Base-by-base conservation (phyloP, 1,284 basidiomycete species). In the Ganoderma multipileum region DNA sequence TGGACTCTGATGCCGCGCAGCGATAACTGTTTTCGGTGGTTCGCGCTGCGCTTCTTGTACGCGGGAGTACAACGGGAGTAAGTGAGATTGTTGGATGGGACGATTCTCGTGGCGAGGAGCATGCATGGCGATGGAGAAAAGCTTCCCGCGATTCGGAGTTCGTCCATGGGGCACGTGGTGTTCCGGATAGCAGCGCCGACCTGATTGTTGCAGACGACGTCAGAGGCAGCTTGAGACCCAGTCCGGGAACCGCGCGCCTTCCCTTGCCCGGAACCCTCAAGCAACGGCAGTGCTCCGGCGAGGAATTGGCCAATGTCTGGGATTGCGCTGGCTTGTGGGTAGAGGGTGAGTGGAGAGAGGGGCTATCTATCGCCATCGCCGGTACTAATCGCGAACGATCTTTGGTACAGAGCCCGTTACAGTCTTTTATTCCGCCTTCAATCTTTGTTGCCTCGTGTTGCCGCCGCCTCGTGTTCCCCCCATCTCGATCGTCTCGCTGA, bases 401-500 rank as follows among this genome's bases (percentile, higher is more conserved):
- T 42, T 54, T 44, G 38, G 44, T 50, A 52, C 41, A 65, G 58
- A 60, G 58, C 38, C 41, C 65, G 68, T n/a, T 20, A 44, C 18
- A 44, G 42, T 61, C 63, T 62, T 64, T 57, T 68, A 65, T 70
- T 68, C 68, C 42, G 44, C 65, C 38, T 64, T 57, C 64, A 68
- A 65, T 66, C 62, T 70, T 63, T 68, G 47, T 44, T 68, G 72
- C 69, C 69, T 73, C 74, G 67, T 71, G 71, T 72, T 71, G 61
- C 68, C 72, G 66, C 64, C 66, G 77, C 77, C 77, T 78, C 77
- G 77, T 78, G 77, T 75, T 71, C 66, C 65, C 59, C 64, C 64
- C 67, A 64, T 65, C 67, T 54, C 42, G 74, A 74, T 74, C 74
- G 74, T 71, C 65, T 66, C 68, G 59, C 62, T 73, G 73, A 77